These are phyloP conservation scores for Chytridiales sp. DNA, from an alignment of 371 early-diverging fungal species.

Conservation along the genomic window DNA sequence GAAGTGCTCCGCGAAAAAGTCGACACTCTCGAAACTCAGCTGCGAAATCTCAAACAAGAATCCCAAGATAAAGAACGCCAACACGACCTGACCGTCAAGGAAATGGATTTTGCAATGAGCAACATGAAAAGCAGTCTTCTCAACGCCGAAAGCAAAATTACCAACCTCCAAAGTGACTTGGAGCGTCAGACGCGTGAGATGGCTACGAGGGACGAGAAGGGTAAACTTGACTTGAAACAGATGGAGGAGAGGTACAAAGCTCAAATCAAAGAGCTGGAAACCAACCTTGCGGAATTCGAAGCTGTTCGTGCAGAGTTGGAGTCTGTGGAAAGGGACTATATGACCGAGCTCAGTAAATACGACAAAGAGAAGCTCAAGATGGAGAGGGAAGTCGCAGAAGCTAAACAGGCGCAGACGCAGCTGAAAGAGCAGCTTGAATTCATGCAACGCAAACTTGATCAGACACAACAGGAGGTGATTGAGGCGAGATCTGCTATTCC, in stretches of 20 bases:
- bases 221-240: too few species aligned
- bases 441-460: slow-evolving; percentile 29
- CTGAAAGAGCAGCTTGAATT: slow-evolving; percentile 25
- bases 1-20: slow-evolving; percentile 38
- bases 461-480: slow-evolving; percentile 29
- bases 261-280: slow-evolving; percentile 19
- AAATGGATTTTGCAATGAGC: slow-evolving; percentile 24
- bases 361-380: slow-evolving; percentile 23
- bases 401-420: slow-evolving; percentile 8
- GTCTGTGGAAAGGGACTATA: slow-evolving; percentile 30
- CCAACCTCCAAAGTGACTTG: slow-evolving; percentile 9
- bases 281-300: slow-evolving; percentile 23
- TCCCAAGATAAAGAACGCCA: slow-evolving; percentile 12
- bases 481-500: slow-evolving; percentile 23
- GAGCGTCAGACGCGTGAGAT: slow-evolving; percentile 23
- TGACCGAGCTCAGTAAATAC: slow-evolving; percentile 20
- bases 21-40: slow-evolving; percentile 30
- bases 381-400: slow-evolving; percentile 20
- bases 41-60: slow-evolving; percentile 20
- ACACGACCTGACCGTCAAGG: slow-evolving; percentile 24
- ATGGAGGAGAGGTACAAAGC: slow-evolving; percentile 15
- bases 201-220: too few species aligned
- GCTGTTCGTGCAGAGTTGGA: slow-evolving; percentile 24
- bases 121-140: slow-evolving; percentile 16
- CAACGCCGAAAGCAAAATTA: slow-evolving; percentile 1